Evolutionary conservation across 1,139 yeast genomes (phyloP), one percentile per base, ranked within the genome.

Genomic region (Zhuliangozyma blackwelliae): DNA sequence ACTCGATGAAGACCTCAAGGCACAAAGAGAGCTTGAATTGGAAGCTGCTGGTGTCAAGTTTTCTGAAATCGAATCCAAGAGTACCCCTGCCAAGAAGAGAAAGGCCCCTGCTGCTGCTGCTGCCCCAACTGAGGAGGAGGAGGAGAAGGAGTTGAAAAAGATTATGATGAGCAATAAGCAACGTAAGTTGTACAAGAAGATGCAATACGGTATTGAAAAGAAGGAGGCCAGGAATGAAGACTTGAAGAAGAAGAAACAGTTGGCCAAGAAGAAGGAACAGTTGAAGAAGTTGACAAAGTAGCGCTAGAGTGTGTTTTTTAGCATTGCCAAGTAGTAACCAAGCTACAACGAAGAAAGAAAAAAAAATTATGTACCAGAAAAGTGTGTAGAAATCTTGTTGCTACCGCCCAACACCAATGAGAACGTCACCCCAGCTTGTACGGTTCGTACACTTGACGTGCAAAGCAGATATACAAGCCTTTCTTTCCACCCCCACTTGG

Each of bases 101-200:
- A 40, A 68, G 65, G 31, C 59, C 25, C 32, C 31, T 22, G 34
- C 34, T 27, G 30, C 59, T 27, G 33, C 31, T 22, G 34, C 34
- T 27, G 30, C 34, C 21, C 20, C 26, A 9, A 35, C 36, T 25
- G 44, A 38, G 32, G 88, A 75, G 46, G 84, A 80, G 41, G 95
- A 85, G 65, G 95, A 83, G 56, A 84, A 85, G 65, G 95, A 87
- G 50, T 75, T 88, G 65, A 85, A 83, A 68, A 83, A 80, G 77
- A 88, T 89, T 59, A 92, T 92, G 98, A 90, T 92, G 97, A 77
- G 94, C 50, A 90, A 89, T 70, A 92, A 90, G 65, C 96, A 92
- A 68, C 85, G 90, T 73, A 88, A 87, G 65, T 75, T 90, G 51
- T 92, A 92, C 73, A 84, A 85, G 70, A 87, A 87, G 82, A 87